These are phyloP conservation scores for Microdochium nivale DNA, from an alignment of 2,329 filamentous ascomycete species.

Conservation along the genomic window DNA sequence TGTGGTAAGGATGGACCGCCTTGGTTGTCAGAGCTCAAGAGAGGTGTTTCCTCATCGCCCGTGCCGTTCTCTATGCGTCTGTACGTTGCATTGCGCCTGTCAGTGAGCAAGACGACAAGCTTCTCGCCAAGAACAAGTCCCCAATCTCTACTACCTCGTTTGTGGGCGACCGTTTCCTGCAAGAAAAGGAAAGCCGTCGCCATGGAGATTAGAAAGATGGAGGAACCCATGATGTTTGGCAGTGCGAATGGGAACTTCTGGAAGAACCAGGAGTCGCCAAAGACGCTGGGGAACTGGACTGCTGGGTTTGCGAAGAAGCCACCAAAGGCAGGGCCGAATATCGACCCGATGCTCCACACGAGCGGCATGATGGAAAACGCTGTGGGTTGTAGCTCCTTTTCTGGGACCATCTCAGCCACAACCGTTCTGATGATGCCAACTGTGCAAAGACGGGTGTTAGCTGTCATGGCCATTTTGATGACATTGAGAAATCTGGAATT, in stretches of 20 bases:
- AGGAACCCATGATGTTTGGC: constrained; percentile 70
- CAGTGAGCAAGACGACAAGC: constrained; percentile 29
- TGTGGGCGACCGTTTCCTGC: constrained; percentile 73
- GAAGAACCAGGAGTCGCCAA: constrained; percentile 60
- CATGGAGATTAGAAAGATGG: constrained; percentile 73
- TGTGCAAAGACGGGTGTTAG: constrained; percentile 19
- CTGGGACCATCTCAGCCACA: constrained; percentile 86
- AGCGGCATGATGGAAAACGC: constrained; percentile 94
- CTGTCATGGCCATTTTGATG: not conserved
- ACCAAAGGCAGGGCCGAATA: constrained; percentile 82
- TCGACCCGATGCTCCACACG: constrained; percentile 77
- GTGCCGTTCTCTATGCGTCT: constrained; percentile 36
- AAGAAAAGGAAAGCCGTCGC: constrained; percentile 70
- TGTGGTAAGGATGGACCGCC: not conserved
- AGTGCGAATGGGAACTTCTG: constrained; percentile 72
- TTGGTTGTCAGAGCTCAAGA: constrained; percentile 24
- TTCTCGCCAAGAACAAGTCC: constrained; percentile 66
- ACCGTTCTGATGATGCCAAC: constrained; percentile 89
- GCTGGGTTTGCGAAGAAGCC: constrained; percentile 79
- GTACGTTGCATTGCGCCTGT: constrained; percentile 3
- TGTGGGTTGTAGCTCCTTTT: constrained; percentile 75
- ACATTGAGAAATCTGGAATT: no score
- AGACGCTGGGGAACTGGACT: constrained; percentile 62
- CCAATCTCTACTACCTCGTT: constrained; percentile 61
- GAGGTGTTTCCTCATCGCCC: constrained; percentile 47